Base-by-base conservation (phyloP, 768 basidiomycete species). In the Lactarius psammicola region DNA sequence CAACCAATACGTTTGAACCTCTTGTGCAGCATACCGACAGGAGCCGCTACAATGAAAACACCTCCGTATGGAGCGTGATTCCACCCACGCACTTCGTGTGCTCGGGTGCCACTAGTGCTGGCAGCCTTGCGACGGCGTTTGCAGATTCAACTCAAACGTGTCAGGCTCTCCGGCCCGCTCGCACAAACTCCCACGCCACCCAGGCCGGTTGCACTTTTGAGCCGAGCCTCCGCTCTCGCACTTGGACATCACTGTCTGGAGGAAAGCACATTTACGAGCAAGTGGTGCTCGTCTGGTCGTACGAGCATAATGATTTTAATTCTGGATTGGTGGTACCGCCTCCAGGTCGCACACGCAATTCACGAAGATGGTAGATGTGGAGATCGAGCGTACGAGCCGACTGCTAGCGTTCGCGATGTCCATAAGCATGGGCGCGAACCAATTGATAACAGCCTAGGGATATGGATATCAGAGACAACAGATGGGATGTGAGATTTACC, bases 141-240 rank as follows among this genome's bases (percentile, higher is more conserved):
- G 86, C 81, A 7, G 85, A 84, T 70, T 93, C 92, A 9, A n/a
- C n/a, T n/a, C n/a, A n/a, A n/a, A n/a, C 80, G 77, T 5, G 86
- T 87, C 74, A 95, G 73, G 63, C 83, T 80, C 68, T 83, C 83
- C 0, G 94, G 94, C 1, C 94, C 94, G 73, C 91, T 90, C 2
- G 88, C 91, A 63, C 90, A 87, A 0, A 95, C 87, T 1, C 81
- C 91, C 13, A 95, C 75, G 0, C 92, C 88, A 0, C 89, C 88
- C 1, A 77, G 80, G 0, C 75, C 67, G 17, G 77, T 74, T 40
- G 78, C 75, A n/a, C 75, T 75, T 76, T n/a, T 65, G 63, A 70
- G 74, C 68, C 49, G 65, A 69, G 23, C 60, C 73, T 65, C 44
- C 28, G 6, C 60, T 70, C 26, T 60, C 56, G 57, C 75, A n/a